A percentile compares a stretch with the other conserved stretches of the same genome.
phyloP scores from a whole-genome alignment of 2,329 filamentous ascomycete species.

The Trichoderma polysporum region DNA sequence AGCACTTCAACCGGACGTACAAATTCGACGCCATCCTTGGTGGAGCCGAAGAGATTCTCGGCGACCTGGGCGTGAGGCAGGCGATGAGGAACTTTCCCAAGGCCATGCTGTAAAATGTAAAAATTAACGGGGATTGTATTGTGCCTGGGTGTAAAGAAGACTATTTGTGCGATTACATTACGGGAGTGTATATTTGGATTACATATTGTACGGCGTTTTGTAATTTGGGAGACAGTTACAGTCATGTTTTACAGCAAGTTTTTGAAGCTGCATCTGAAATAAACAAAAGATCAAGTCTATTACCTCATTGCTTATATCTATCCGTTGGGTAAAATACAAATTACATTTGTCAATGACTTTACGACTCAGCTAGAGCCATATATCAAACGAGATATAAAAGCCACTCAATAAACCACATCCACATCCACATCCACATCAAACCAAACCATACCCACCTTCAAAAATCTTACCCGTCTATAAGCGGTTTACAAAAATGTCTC shows the following conservation, averaged over 20 bases:
- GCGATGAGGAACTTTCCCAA: slow-evolving; percentile 84
- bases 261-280: neutral
- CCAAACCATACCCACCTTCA: neutral
- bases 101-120: slow-evolving; percentile 63
- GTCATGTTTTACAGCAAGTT: neutral
- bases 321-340: too few species aligned
- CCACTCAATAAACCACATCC: neutral
- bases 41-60: slow-evolving; percentile 79
- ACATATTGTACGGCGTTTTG: neutral
- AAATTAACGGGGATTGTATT: neutral
- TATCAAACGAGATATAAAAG: neutral
- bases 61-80: slow-evolving; percentile 78
- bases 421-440: neutral
- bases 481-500: neutral
- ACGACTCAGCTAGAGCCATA: neutral
- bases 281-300: neutral
- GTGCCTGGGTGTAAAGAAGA: neutral
- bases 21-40: slow-evolving; percentile 80
- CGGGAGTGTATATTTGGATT: neutral
- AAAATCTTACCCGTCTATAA: neutral
- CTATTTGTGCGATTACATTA: neutral
- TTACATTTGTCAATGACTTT: neutral
- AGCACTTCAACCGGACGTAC: slow-evolving; percentile 81
- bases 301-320: too few species aligned
- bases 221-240: neutral